A percentile compares a stretch with the other conserved stretches of the same genome.
phyloP scores from a whole-genome alignment of 805 yeast genomes.

The Candida koratica region DNA sequence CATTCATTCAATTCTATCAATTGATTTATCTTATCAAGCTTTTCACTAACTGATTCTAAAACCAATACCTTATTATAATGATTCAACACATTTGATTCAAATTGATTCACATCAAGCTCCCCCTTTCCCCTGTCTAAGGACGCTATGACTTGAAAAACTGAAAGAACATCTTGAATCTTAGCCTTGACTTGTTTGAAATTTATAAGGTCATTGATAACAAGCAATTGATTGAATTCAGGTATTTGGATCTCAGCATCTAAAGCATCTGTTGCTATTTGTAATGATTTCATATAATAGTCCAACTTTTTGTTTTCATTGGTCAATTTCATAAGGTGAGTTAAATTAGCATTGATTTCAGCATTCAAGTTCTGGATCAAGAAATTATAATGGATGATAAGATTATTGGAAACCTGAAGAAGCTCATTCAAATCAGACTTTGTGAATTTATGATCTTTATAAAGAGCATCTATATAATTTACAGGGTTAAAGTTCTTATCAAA shows the following conservation, averaged over 20 bases:
- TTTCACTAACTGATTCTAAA: constrained; percentile 23
- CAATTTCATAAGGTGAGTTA: constrained; percentile 42
- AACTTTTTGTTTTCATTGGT: constrained; percentile 31
- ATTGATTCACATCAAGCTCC: constrained; percentile 9
- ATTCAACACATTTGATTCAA: constrained; percentile 9
- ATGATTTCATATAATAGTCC: constrained; percentile 61
- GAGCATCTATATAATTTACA: constrained; percentile 59
- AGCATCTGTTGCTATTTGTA: constrained; percentile 55
- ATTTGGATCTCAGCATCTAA: constrained; percentile 45
- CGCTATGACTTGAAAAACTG: constrained; percentile 41
- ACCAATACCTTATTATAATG: constrained; percentile 10
- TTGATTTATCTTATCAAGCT: constrained; percentile 44
- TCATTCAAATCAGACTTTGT: constrained; percentile 26
- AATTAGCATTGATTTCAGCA: constrained; percentile 41
- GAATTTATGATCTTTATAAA: constrained; percentile 34
- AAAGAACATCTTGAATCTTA: constrained; percentile 44
- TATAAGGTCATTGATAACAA: constrained; percentile 30
- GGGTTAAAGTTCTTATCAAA: constrained; percentile 65
- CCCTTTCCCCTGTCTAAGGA: constrained; percentile 6
- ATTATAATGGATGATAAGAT: constrained; percentile 57
- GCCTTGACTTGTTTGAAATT: constrained; percentile 43
- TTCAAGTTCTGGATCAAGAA: constrained; percentile 55
- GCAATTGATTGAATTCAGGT: constrained; percentile 18
- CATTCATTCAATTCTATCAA: constrained; percentile 48
- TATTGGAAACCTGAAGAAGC: constrained; percentile 46